Evolutionary conservation across 2,329 filamentous ascomycete species (phyloP).

Genomic region (Ophiocordyceps sinensis): DNA sequence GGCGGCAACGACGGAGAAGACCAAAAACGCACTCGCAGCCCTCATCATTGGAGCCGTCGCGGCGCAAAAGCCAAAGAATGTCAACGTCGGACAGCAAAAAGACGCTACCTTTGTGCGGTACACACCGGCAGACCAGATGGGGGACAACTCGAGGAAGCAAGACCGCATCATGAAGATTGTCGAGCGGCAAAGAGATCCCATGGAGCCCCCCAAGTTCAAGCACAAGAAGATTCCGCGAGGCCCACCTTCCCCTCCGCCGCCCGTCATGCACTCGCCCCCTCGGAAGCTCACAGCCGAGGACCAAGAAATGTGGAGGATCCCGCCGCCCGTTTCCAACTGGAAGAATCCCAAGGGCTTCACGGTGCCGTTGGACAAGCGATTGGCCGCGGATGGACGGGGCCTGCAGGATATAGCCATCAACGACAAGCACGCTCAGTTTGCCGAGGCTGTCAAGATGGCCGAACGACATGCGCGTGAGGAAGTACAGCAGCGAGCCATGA

Average conservation of each 20-base stretch:
- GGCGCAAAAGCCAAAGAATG: constrained; percentile 90
- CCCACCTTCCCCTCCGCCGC: constrained; percentile 81
- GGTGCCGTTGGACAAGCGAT: constrained; percentile 83
- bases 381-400: constrained; percentile 84
- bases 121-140: constrained; percentile 94
- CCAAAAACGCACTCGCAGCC: constrained; percentile 68
- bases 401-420: constrained; percentile 92
- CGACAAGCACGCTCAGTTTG: constrained; percentile 95
- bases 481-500: constrained; percentile 77
- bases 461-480: constrained; percentile 92
- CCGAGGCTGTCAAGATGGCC: constrained; percentile 85
- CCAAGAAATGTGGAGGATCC: constrained; percentile 87
- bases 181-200: constrained; percentile 80
- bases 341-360: constrained; percentile 99
- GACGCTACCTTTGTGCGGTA: constrained; percentile 93
- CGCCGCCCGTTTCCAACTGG: constrained; percentile 88
- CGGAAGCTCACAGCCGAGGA: constrained; percentile 93
- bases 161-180: constrained; percentile 98
- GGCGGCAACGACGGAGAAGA: constrained; percentile 70
- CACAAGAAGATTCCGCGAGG: constrained; percentile 96
- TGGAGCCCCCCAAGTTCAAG: constrained; percentile 97
- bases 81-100: constrained; percentile 64
- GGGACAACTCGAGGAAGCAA: constrained; percentile 69
- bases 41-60: constrained; percentile 76
- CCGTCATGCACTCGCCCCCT: constrained; percentile 88